Base-by-base conservation (phyloP, 2,329 filamentous ascomycete species). In the Atkinsonella texensis region DNA sequence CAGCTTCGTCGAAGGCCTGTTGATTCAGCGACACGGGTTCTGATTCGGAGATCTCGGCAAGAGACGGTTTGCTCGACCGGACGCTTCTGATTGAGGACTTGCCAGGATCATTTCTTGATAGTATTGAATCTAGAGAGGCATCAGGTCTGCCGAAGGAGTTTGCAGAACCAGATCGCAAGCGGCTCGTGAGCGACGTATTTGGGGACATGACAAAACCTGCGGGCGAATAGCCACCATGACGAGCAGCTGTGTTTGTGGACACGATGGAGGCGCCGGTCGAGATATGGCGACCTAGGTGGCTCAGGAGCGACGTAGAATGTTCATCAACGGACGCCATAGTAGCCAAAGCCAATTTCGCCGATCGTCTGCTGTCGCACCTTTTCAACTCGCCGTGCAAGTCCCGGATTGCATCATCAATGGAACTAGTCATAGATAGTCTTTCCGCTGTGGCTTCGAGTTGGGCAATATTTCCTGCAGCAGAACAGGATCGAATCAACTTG, bases 371-470 rank as follows among this genome's bases (percentile, higher is more conserved):
- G 62, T 86, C 84, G 62, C 74, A 79, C 57, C 80, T 76, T 68
- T 87, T 87, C 62, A 86, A 72, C 66, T 87, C 82, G 54, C 80
- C 73, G 66, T 87, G 82, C 57, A 88, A 73, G 61, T 84, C 80
- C 53, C 84, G 79, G 59, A 89, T 90, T 58, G 87, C 85, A 70
- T 86, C 80, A 60, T 85, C 85, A 61, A 89, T 85, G 55, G 86
- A 87, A 55, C 83, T 86, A 52, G 81, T 83, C 70, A 79, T 78
- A 58, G 84, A 87, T 65, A 90, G 73, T 57, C 81, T 77, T 67
- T 89, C 85, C 47, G 86, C 86, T 11, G 81, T 84, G 57, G 84
- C 82, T 67, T 91, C 86, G 55, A 90, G 78, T 48, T 83, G 79
- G 57, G 83, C 81, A 55, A 90, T 82, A 69, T 85, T 89, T 63